These are phyloP conservation scores for Puccinia coronata DNA, from an alignment of 1,284 basidiomycete genomes.

Conservation along the genomic window DNA sequence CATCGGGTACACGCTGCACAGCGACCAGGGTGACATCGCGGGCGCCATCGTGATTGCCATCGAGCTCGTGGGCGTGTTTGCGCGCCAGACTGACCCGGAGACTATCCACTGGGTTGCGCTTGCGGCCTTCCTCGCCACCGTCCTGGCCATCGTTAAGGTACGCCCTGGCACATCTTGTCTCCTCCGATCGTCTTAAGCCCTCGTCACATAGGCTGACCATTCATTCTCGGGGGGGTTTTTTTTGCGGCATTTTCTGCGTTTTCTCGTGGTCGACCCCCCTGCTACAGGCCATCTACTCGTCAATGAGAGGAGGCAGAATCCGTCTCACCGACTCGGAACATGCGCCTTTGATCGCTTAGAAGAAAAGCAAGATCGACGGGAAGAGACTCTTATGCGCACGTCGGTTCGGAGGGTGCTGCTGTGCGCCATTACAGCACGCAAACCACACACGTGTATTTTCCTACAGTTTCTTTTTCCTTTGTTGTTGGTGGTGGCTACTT, in stretches of 20 bases:
- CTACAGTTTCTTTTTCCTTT: too few species aligned
- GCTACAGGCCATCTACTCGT: conserved; percentile 29
- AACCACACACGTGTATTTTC: too few species aligned
- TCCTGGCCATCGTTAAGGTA: conserved; percentile 42
- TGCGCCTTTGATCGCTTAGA: conserved; percentile 44
- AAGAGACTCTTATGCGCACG: too few species aligned
- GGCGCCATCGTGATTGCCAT: conserved; percentile 56
- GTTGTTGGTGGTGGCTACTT: too few species aligned
- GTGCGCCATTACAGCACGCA: too few species aligned
- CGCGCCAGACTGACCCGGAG: conserved; percentile 24
- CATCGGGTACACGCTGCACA: conserved; percentile 58
- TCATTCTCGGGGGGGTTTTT: too few species aligned
- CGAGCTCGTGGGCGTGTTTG: conserved; percentile 35
- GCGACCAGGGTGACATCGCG: conserved; percentile 59
- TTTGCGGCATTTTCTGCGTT: too few species aligned
- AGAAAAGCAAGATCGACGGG: neutral
- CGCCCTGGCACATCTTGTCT: neutral
- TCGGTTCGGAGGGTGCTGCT: too few species aligned
- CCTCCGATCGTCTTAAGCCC: neutral
- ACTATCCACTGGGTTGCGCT: conserved; percentile 47
- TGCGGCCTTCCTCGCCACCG: conserved; percentile 27
- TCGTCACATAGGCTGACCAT: too few species aligned
- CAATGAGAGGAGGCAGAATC: conserved; percentile 39
- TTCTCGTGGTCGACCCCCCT: too few species aligned
- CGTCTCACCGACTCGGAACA: conserved; percentile 34